Evolutionary conservation across 139 green algal genomes (phyloP).

Genomic region (Tetradesmus lagerheimii): DNA sequence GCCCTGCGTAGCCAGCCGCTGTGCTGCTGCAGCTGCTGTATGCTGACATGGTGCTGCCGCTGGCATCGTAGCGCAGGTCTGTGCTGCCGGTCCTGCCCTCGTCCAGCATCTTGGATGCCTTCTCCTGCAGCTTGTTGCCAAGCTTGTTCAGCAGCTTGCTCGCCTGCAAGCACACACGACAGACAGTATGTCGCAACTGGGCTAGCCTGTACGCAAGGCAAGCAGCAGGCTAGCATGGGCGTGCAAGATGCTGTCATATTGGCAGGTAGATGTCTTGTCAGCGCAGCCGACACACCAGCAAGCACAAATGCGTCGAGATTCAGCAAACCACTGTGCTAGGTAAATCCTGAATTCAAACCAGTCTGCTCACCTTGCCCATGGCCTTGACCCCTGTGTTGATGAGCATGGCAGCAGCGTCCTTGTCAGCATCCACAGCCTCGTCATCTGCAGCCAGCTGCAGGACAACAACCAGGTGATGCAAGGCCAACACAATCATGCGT

Average conservation of each 20-base stretch:
- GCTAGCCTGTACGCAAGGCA: background rate
- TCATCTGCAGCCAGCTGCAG: slow-evolving; percentile 1
- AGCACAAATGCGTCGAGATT: too few species aligned
- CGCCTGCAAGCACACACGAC: slow-evolving; percentile 47
- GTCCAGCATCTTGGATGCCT: slow-evolving; percentile 50
- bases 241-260: too few species aligned
- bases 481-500: background rate
- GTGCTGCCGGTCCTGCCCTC: background rate
- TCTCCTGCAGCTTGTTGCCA: slow-evolving; percentile 52
- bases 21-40: slow-evolving; percentile 36
- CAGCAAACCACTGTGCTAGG: too few species aligned
- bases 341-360: slow-evolving; percentile 31
- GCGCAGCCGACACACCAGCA: too few species aligned
- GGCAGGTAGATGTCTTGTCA: too few species aligned
- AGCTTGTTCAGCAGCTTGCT: slow-evolving; percentile 67
- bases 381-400: slow-evolving; percentile 25
- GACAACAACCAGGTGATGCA: background rate
- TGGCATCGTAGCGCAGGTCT: background rate
- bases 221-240: too few species aligned
- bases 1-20: background rate
- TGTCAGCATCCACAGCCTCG: background rate
- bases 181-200: background rate
- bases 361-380: slow-evolving; percentile 52
- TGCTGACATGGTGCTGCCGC: background rate
- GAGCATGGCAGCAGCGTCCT: slow-evolving; percentile 7